Evolutionary conservation across 2,329 filamentous ascomycete species (phyloP).

Genomic region (Penicillium sp.): DNA sequence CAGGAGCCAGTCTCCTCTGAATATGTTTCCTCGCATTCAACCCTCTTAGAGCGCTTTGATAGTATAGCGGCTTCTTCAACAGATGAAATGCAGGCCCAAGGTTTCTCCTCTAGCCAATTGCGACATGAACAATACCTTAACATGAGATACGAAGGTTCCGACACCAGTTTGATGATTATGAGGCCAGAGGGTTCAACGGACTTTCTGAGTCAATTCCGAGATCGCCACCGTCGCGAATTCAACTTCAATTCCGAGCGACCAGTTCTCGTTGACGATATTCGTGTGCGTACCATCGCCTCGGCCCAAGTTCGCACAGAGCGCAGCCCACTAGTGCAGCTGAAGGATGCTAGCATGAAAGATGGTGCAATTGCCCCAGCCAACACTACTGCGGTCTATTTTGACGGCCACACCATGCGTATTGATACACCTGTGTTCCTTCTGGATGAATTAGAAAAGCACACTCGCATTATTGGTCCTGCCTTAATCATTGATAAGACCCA

Average conservation of each 20-base stretch:
- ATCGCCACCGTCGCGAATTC: conserved; percentile 87
- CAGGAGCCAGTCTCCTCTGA: conserved; percentile 62
- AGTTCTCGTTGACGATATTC: conserved; percentile 85
- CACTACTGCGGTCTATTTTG: conserved; percentile 38
- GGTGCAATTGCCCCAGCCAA: conserved; percentile 60
- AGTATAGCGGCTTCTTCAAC: conserved; percentile 67
- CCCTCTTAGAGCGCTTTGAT: conserved; percentile 69
- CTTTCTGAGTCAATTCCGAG: conserved; percentile 79
- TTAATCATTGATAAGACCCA: conserved; percentile 74
- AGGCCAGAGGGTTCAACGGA: conserved; percentile 75
- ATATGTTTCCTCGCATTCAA: conserved; percentile 45
- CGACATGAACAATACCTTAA: conserved; percentile 48
- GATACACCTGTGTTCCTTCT: conserved; percentile 40
- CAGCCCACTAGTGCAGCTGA: conserved; percentile 69
- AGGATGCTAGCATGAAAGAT: conserved; percentile 49
- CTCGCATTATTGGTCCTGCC: conserved; percentile 63
- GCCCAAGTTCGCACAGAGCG: conserved; percentile 62
- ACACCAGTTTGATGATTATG: conserved; percentile 52
- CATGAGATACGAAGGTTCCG: conserved; percentile 53
- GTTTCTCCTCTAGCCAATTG: conserved; percentile 45
- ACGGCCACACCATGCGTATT: conserved; percentile 28
- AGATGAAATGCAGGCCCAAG: conserved; percentile 44
- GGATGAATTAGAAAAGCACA: conserved; percentile 34
- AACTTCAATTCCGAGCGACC: conserved; percentile 84
- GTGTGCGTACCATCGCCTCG: conserved; percentile 79